Evolutionary conservation across 306 rosid species (phyloP), one percentile per base, ranked within the genome.

Genomic region (Hippophae tibetana): DNA sequence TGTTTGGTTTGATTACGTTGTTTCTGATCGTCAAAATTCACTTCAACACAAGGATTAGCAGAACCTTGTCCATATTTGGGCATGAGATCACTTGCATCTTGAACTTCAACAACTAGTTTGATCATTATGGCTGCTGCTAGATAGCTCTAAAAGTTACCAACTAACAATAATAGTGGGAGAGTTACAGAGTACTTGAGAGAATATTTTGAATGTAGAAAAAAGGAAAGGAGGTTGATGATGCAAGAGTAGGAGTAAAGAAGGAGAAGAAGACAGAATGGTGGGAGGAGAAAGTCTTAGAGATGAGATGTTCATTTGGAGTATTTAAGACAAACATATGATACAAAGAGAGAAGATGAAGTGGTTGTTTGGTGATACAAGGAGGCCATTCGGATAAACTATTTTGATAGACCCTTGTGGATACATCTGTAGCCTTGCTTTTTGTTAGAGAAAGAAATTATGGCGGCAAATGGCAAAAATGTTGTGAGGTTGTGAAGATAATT

Each of bases 31-130:
- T 78, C 89, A 53, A 92, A 85, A 23, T 69, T 60, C 1, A 87
- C 79, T 42, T 87, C 88, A 0, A 83, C 98, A 52, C 70, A 92
- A 27, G 98, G 93, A 66, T 78, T 87, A 0, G 96, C 77, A 13
- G 82, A 81, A 13, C 87, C 95, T n/a, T 81, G 79, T 51, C 82
- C 89, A 62, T 90, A 93, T 71, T 83, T 88, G 44, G 95, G 86
- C 84, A 78, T 81, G 6, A 92, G 86, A 78, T 80, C 86, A 26
- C 78, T 65, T 0, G 98, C 98, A 42, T 79, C 82, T 14, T 83
- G 78, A 48, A 87, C 83, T 69, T 87, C 95, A 6, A 87, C 88
- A 23, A 87, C 80, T 14, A 92, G 84, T 52, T 69, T 90, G 67
- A 68, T 54, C 95, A 83, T 85, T 46, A 64, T 74, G 41, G 14